Evolutionary conservation across 2,329 filamentous ascomycete genomes (phyloP).

Genomic region (Paecilomyces sp.): DNA sequence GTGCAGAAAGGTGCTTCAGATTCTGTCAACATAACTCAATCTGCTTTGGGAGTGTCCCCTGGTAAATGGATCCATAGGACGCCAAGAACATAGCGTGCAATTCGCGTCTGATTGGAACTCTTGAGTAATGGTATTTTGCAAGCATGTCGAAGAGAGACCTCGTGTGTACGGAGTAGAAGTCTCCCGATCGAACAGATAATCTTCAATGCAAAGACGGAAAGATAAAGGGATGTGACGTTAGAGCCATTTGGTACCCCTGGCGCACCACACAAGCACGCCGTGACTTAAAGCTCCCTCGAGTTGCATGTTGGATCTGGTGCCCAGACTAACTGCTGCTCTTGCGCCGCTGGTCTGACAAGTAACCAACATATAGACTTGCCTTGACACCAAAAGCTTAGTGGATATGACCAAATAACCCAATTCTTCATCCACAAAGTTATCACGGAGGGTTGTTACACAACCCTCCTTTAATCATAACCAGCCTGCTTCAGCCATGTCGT

Average conservation of each 20-base stretch:
- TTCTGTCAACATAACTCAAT: no score
- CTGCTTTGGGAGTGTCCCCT: no score
- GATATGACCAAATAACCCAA: neutral
- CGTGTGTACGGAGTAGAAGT: no score
- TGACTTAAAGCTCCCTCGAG: neutral
- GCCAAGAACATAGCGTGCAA: no score
- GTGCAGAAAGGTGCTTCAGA: no score
- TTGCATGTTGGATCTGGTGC: neutral
- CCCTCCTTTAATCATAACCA: neutral
- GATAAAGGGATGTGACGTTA: neutral
- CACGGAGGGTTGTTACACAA: neutral
- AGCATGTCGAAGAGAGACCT: neutral
- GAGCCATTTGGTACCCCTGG: neutral
- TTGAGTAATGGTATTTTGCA: neutral
- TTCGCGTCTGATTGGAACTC: no score
- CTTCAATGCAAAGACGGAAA: neutral
- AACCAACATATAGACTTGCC: neutral
- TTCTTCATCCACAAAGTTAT: neutral
- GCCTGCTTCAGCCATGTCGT: neutral
- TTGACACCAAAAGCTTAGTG: neutral
- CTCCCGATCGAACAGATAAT: neutral
- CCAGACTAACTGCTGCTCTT: neutral
- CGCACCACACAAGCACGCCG: neutral
- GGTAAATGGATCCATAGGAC: no score
- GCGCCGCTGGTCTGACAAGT: neutral